Evolutionary conservation across 495 filamentous ascomycete genomes (phyloP).

Genomic region (Cercophora sp.): DNA sequence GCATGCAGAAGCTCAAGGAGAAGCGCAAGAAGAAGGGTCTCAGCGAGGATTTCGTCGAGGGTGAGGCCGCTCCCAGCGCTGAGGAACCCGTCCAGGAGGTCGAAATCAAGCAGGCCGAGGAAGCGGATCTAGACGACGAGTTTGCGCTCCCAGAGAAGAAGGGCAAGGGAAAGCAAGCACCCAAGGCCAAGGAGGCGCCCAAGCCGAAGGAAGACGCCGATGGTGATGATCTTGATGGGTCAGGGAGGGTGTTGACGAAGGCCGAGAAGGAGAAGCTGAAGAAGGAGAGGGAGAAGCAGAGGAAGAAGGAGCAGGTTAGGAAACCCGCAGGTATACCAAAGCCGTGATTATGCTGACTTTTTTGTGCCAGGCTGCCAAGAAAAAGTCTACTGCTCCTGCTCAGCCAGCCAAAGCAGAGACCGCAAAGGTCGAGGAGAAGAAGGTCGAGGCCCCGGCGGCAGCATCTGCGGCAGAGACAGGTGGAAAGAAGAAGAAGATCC

Average conservation of each 20-base stretch:
- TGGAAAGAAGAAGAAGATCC: slow-evolving; percentile 87
- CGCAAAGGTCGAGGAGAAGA: slow-evolving; percentile 43
- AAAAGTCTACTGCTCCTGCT: slow-evolving; percentile 53
- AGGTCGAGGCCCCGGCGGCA: slow-evolving; percentile 28
- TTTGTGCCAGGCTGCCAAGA: slow-evolving; percentile 57
- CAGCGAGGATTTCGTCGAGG: slow-evolving; percentile 69
- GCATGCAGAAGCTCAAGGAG: slow-evolving; percentile 81
- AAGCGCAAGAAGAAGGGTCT: slow-evolving; percentile 94
- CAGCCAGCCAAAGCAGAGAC: slow-evolving; percentile 52
- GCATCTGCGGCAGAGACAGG: slow-evolving; percentile 46
- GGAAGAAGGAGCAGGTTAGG: slow-evolving; percentile 83
- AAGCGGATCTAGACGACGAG: slow-evolving; percentile 82
- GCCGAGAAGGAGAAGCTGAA: slow-evolving; percentile 95
- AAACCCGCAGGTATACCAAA: too few species aligned
- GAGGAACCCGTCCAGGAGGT: slow-evolving; percentile 43
- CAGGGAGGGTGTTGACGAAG: slow-evolving; percentile 76
- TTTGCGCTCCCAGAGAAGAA: slow-evolving; percentile 86
- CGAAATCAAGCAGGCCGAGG: slow-evolving; percentile 70
- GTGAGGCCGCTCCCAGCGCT: slow-evolving; percentile 55
- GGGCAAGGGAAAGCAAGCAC: slow-evolving; percentile 82
- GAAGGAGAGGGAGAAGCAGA: slow-evolving; percentile 92
- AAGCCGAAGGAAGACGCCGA: slow-evolving; percentile 40
- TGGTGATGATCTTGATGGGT: slow-evolving; percentile 53
- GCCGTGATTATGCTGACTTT: too few species aligned
- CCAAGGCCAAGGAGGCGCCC: slow-evolving; percentile 40